Evolutionary conservation across 2,329 filamentous ascomycete genomes (phyloP), one percentile per base, ranked within the genome.

Genomic region (Xylariaceae sp.): DNA sequence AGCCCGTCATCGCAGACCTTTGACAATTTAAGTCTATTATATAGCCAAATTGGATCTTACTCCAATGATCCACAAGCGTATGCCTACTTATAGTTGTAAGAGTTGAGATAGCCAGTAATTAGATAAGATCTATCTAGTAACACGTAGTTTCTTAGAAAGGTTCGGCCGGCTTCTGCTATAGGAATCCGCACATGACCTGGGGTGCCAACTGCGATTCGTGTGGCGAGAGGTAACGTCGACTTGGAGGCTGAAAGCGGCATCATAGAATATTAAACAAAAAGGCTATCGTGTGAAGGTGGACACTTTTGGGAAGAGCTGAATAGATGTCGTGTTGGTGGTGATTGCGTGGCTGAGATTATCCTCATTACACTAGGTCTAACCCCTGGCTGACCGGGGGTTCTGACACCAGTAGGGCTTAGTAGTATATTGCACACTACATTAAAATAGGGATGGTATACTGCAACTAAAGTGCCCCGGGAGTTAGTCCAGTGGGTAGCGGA

Each of bases 331-430:
- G 31, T 28, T 45, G 26, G n/a, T 24, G 39, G 24, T 28, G 41
- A 51, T 43, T 58, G 53, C 44, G 49, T 48, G 58, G 33, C 40
- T 31, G 33, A 49, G 44, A 56, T 51, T 54, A 54, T 45, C 50
- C 40, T 54, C 51, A 47, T 58, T 54, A 48, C n/a, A n/a, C n/a
- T n/a, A n/a, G 19, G 43, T 45, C 12, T 33, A 17, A 46, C 11
- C 56, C 53, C n/a, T 37, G 41, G 54, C 37, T 23, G 43, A 39
- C 54, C 43, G 41, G 54, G 54, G 48, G n/a, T 47, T 46, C 36
- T 47, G 29, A 4, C 7, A 41, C 21, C 21, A 37, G 31, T 45
- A 45, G 39, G 40, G 49, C 49, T 53, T 52, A 46, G 50, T 37
- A n/a, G n/a, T n/a, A n/a, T n/a, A n/a, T n/a, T n/a, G n/a, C n/a